These are phyloP conservation scores for Tuber indicum DNA, from an alignment of 495 filamentous ascomycete species.

Conservation along the genomic window DNA sequence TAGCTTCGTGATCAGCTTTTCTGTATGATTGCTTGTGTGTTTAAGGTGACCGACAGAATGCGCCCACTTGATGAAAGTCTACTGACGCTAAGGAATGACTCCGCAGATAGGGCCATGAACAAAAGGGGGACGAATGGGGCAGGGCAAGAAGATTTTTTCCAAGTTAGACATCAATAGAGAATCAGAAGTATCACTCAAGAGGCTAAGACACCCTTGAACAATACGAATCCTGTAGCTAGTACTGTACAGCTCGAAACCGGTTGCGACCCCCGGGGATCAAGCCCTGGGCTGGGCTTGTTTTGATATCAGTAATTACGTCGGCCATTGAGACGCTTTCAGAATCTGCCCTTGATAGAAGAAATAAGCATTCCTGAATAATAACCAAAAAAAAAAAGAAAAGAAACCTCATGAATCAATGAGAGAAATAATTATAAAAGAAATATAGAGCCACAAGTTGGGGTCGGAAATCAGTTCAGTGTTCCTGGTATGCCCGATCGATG, in stretches of 20 bases:
- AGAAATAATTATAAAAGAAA: slow-evolving; percentile 1
- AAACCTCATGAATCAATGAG: background rate
- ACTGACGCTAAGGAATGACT: background rate
- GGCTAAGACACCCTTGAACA: background rate
- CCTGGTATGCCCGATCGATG: background rate
- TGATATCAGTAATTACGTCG: background rate
- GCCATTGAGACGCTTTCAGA: background rate
- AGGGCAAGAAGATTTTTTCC: background rate
- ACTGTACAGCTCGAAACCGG: background rate
- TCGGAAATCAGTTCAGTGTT: background rate
- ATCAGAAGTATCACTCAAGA: background rate
- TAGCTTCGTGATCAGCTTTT: background rate
- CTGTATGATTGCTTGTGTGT: background rate
- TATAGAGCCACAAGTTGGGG: background rate
- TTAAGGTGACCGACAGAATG: background rate
- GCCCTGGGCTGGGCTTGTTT: background rate
- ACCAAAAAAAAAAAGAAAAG: background rate
- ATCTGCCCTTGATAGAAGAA: background rate
- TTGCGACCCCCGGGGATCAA: background rate
- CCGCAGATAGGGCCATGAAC: background rate
- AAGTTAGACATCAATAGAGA: background rate
- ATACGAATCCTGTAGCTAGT: background rate
- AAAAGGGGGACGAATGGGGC: background rate
- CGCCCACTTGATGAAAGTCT: background rate
- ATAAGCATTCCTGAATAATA: background rate